A percentile compares a stretch with the other conserved stretches of the same genome.
These are phyloP conservation scores for Aspergillus floridensis DNA, from an alignment of 2,329 filamentous ascomycete species.

Conservation along the genomic window DNA sequence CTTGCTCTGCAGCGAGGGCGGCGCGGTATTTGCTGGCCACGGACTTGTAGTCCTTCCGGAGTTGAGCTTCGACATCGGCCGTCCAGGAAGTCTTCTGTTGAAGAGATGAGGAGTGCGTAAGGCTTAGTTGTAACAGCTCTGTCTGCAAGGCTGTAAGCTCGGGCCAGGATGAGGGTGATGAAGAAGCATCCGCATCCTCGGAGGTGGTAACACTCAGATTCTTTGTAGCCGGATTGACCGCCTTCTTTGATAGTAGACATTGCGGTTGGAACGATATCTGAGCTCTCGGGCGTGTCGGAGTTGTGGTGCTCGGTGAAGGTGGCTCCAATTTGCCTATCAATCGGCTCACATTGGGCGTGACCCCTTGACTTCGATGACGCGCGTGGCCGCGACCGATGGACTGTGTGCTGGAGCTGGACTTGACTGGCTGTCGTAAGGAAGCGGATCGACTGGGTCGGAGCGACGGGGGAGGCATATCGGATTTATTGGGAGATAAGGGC, in stretches of 20 bases:
- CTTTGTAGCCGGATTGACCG: constrained; percentile 23
- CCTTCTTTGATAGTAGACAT: constrained; percentile 40
- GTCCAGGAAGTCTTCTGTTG: constrained; percentile 33
- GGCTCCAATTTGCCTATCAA: constrained; percentile 18
- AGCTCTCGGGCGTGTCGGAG: constrained; percentile 24
- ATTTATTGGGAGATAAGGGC: constrained; percentile 28
- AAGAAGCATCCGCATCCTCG: constrained; percentile 17
- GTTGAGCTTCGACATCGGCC: constrained; percentile 25
- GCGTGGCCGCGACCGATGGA: constrained; percentile 26
- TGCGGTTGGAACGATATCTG: constrained; percentile 40
- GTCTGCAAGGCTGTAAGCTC: constrained; percentile 40
- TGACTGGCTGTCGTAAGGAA: constrained; percentile 37
- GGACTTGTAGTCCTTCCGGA: constrained; percentile 35
- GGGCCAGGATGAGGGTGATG: constrained; percentile 32
- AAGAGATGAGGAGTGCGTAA: constrained; percentile 36
- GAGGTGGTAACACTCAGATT: constrained; percentile 16
- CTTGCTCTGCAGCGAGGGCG: constrained; percentile 32
- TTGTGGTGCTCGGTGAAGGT: constrained; percentile 16
- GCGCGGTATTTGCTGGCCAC: constrained; percentile 36
- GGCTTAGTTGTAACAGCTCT: constrained; percentile 44
- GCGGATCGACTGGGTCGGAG: constrained; percentile 34
- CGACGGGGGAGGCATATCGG: constrained; percentile 34
- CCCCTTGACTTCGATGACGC: constrained; percentile 38
- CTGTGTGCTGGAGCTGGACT: constrained; percentile 18
- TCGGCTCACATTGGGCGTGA: constrained; percentile 15